These are phyloP conservation scores for Hyphodiscus hymeniophilus DNA, from an alignment of 495 filamentous ascomycete genomes.

Conservation along the genomic window DNA sequence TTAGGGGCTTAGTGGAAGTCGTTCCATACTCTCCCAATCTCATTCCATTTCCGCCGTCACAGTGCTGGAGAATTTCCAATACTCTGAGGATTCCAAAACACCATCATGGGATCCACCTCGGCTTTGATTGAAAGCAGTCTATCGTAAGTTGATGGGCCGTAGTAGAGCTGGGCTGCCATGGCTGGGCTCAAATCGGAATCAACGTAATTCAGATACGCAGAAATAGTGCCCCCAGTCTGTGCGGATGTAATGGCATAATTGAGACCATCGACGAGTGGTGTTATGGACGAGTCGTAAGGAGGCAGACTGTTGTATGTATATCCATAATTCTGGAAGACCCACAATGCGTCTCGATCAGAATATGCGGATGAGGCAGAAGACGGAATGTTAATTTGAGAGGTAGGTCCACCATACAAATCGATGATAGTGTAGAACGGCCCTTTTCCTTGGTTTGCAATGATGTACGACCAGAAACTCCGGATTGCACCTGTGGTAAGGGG, in stretches of 20 bases:
- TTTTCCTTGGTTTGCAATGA: constrained; percentile 15
- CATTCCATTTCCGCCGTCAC: no score
- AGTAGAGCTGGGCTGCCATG: constrained; percentile 46
- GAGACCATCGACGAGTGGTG: constrained; percentile 39
- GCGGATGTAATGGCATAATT: constrained; percentile 24
- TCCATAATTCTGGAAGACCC: constrained; percentile 51
- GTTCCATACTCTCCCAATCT: no score
- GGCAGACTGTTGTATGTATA: constrained; percentile 28
- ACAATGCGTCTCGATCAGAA: constrained; percentile 47
- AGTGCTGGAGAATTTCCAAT: constrained; percentile 23
- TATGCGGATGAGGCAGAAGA: constrained; percentile 44
- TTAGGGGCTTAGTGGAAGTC: no score
- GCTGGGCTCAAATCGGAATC: constrained; percentile 46
- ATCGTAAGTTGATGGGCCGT: constrained; percentile 39
- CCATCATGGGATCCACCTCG: constrained; percentile 41
- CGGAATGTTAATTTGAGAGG: constrained; percentile 35
- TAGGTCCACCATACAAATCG: constrained; percentile 45
- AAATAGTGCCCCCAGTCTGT: constrained; percentile 31
- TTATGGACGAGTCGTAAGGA: constrained; percentile 28
- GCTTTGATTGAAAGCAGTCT: constrained; percentile 43
- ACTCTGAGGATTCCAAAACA: constrained; percentile 61
- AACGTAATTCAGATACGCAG: constrained; percentile 65
- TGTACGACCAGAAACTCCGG: constrained; percentile 39
- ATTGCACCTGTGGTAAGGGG: constrained; percentile 30
- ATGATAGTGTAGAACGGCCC: constrained; percentile 37